A percentile compares a stretch with the other conserved stretches of the same genome.
Evolutionary conservation across 1,284 basidiomycete species (phyloP).

Genomic region (Sanghuangporus sanghuang): DNA sequence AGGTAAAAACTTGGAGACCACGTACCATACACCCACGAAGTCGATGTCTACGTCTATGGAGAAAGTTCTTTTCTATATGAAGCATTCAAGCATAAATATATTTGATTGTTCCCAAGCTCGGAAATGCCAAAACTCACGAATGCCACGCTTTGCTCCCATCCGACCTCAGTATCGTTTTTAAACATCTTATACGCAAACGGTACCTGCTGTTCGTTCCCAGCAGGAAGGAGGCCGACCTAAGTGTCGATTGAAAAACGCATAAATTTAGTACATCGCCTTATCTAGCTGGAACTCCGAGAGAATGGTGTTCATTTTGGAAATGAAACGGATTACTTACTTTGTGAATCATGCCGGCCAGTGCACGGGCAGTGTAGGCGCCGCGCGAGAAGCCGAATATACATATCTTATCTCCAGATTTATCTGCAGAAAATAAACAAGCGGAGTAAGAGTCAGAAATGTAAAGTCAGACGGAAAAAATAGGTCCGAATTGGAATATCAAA

Average conservation of each 20-base stretch:
- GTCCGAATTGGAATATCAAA: not conserved
- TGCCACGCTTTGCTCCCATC: slow-evolving; percentile 27
- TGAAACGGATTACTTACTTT: slow-evolving; percentile 23
- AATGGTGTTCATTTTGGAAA: not conserved
- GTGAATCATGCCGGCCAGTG: slow-evolving; percentile 49
- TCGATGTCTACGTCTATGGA: slow-evolving; percentile 42
- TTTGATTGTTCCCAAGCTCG: not conserved
- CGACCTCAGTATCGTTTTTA: slow-evolving; percentile 28
- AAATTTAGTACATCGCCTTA: not conserved
- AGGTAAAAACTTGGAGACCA: not conserved
- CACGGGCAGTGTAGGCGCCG: slow-evolving; percentile 58
- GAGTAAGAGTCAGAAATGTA: not conserved
- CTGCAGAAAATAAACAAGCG: slow-evolving; percentile 14
- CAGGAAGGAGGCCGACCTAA: slow-evolving; percentile 50
- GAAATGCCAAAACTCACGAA: slow-evolving; percentile 11
- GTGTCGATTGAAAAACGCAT: not conserved
- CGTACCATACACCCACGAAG: slow-evolving; percentile 34
- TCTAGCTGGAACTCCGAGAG: not conserved
- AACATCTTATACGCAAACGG: slow-evolving; percentile 42
- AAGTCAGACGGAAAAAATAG: not conserved
- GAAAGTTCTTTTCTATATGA: slow-evolving; percentile 41
- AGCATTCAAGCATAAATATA: not conserved
- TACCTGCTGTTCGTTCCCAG: slow-evolving; percentile 43
- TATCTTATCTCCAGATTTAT: slow-evolving; percentile 46
- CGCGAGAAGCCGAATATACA: slow-evolving; percentile 59